phyloP scores from a whole-genome alignment of 352 stramenopile genomes.

The Phytophthora sp. region DNA sequence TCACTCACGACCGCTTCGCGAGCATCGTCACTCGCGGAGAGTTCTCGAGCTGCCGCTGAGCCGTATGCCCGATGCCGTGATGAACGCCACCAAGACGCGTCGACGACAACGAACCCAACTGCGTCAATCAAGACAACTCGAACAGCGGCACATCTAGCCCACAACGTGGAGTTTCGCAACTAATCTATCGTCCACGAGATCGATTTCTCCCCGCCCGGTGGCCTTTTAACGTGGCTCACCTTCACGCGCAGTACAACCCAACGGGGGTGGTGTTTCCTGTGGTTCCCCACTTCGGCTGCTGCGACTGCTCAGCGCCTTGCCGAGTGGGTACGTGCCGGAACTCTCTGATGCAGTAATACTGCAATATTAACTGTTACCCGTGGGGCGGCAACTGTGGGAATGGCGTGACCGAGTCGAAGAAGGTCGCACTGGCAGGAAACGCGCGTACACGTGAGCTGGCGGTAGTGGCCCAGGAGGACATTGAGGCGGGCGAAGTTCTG shows the following conservation, averaged over 20 bases:
- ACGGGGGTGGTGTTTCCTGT: background rate
- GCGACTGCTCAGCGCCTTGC: background rate
- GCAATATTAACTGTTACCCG: background rate
- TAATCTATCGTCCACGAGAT: too few species aligned
- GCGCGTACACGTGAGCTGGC: background rate
- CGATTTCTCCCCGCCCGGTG: too few species aligned
- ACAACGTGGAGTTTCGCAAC: too few species aligned
- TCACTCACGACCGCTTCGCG: background rate
- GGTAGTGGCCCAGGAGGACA: background rate
- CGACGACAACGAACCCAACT: background rate
- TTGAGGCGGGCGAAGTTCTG: background rate
- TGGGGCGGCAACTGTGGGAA: slow-evolving; percentile 11
- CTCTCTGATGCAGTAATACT: slow-evolving; percentile 11
- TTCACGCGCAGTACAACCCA: slow-evolving; percentile 2
- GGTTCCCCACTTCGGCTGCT: slow-evolving; percentile 11
- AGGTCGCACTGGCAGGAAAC: background rate
- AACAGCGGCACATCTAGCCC: too few species aligned
- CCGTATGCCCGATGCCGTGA: background rate
- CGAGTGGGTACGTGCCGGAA: slow-evolving; percentile 1
- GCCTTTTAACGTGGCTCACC: too few species aligned
- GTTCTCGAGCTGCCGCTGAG: background rate
- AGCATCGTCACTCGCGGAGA: background rate
- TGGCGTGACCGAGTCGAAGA: background rate
- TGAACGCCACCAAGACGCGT: background rate
- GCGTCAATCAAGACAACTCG: too few species aligned